phyloP scores from a whole-genome alignment of 2,329 filamentous ascomycete species.

The Cytospora chrysosperma region DNA sequence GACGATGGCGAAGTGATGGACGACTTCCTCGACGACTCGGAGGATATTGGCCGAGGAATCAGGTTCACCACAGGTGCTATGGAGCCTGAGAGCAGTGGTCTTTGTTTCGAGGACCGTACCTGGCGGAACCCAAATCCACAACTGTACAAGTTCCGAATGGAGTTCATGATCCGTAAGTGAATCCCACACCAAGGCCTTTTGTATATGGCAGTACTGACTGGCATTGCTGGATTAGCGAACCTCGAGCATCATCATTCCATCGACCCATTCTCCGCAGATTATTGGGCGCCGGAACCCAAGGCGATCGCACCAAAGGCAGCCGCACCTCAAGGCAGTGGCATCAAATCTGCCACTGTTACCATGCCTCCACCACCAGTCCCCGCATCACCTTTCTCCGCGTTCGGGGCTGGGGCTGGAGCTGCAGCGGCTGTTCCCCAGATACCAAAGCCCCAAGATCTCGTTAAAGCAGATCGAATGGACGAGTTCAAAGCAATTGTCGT shows the following conservation, averaged over 20 bases:
- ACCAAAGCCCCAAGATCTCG: slow-evolving; percentile 34
- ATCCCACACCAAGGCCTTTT: slow-evolving; percentile 19
- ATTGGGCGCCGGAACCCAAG: slow-evolving; percentile 62
- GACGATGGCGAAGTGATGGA: slow-evolving; percentile 85
- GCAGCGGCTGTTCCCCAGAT: slow-evolving; percentile 14
- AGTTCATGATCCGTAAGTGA: slow-evolving; percentile 67
- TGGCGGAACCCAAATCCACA: slow-evolving; percentile 48
- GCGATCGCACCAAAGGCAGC: neutral
- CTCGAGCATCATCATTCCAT: slow-evolving; percentile 58
- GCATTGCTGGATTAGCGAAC: slow-evolving; percentile 36
- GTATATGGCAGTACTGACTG: neutral
- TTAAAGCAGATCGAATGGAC: slow-evolving; percentile 59
- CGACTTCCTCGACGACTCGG: slow-evolving; percentile 84
- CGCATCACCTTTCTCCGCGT: slow-evolving; percentile 26
- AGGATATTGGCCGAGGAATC: slow-evolving; percentile 59
- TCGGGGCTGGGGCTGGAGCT: neutral
- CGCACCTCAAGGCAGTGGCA: slow-evolving; percentile 30
- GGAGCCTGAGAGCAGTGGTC: slow-evolving; percentile 73
- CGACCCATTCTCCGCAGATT: slow-evolving; percentile 79
- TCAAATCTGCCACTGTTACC: slow-evolving; percentile 33
- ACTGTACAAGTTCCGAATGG: slow-evolving; percentile 65
- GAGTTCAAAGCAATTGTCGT: slow-evolving; percentile 70
- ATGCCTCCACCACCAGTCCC: slow-evolving; percentile 28
- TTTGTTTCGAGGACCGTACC: slow-evolving; percentile 74
- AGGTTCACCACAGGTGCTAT: slow-evolving; percentile 66